These are phyloP conservation scores for Brassica nigra DNA, from an alignment of 345 rosid species.

Conservation along the genomic window DNA sequence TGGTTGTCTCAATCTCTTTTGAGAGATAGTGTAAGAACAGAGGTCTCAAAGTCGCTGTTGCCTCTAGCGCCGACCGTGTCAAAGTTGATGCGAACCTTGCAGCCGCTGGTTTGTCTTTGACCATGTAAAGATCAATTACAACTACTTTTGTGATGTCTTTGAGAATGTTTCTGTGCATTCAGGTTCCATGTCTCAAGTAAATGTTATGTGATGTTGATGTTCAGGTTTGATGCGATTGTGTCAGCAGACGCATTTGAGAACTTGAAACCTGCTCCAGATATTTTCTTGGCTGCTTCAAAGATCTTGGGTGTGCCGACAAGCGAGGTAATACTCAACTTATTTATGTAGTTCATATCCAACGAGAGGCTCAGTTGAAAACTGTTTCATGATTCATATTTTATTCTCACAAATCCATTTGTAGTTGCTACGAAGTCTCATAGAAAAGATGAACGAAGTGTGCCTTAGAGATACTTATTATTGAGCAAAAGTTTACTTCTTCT, in stretches of 20 bases:
- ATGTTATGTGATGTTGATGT: constrained; percentile 19
- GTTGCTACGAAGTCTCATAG: neutral
- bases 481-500: neutral
- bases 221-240: constrained; percentile 84
- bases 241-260: constrained; percentile 98
- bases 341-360: neutral
- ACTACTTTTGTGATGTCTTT: neutral
- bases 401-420: too few relatives aligned
- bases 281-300: constrained; percentile 90
- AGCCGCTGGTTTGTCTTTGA: constrained; percentile 76
- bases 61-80: constrained; percentile 94
- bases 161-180: neutral
- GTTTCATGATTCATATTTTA: too few relatives aligned
- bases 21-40: constrained; percentile 69
- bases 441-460: neutral
- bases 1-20: constrained; percentile 4
- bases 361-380: neutral
- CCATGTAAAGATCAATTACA: constrained; percentile 54
- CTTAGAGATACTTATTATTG: neutral
- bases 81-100: constrained; percentile 94
- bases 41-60: constrained; percentile 95
- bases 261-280: constrained; percentile 97
- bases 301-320: constrained; percentile 71
- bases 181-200: neutral
- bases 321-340: constrained; percentile 54